phyloP scores from a whole-genome alignment of 805 yeast species.

The Ogataea methylovora region DNA sequence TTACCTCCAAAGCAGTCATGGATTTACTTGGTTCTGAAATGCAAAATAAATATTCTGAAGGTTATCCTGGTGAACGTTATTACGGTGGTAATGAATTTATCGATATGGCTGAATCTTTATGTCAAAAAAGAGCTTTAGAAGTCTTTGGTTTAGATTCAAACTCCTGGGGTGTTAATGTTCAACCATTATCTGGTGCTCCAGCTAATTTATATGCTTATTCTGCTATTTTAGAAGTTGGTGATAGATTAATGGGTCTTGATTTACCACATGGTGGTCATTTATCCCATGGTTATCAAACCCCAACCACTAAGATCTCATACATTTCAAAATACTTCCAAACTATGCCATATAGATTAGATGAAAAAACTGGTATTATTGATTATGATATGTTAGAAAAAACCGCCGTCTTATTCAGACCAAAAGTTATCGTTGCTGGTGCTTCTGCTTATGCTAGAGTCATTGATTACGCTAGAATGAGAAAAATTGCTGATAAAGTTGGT shows the following conservation, averaged over 20 bases:
- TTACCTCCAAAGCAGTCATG: constrained; percentile 92
- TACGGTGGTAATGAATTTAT: constrained; percentile 97
- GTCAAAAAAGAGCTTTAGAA: constrained; percentile 86
- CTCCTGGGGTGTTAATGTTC: constrained; percentile 97
- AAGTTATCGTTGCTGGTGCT: constrained; percentile 92
- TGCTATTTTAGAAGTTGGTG: constrained; percentile 82
- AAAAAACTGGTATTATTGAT: constrained; percentile 84
- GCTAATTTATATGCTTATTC: constrained; percentile 92
- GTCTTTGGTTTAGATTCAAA: constrained; percentile 71
- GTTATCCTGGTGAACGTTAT: constrained; percentile 96
- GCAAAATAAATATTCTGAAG: constrained; percentile 98
- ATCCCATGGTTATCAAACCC: constrained; percentile 95
- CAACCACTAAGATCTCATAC: constrained; percentile 80
- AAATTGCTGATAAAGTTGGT: constrained; percentile 87
- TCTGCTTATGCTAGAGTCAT: constrained; percentile 90
- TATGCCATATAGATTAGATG: constrained; percentile 92
- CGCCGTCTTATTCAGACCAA: constrained; percentile 86
- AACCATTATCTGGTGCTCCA: constrained; percentile 92
- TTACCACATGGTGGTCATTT: constrained; percentile 98
- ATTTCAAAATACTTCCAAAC: constrained; percentile 94
- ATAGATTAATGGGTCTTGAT: constrained; percentile 94
- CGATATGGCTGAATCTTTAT: constrained; percentile 81
- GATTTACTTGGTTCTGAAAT: constrained; percentile 92
- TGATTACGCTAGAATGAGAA: constrained; percentile 84
- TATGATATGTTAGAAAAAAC: constrained; percentile 80